Evolutionary conservation across 257 asterid genomes (phyloP), one percentile per base, ranked within the genome.

Genomic region (Fraxinus excelsior): DNA sequence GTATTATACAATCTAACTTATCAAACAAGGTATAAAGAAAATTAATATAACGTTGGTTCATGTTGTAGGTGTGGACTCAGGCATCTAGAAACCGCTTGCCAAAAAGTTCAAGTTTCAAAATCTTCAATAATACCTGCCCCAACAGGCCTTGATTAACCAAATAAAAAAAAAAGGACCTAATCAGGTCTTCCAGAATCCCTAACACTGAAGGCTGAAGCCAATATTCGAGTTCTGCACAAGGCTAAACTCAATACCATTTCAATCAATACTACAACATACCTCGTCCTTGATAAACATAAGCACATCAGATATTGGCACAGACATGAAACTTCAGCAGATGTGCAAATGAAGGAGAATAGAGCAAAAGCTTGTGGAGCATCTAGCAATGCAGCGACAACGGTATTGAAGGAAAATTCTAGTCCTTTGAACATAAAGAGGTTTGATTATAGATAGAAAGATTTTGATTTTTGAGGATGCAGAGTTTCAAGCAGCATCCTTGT

Each of bases 81-180:
- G 74, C 79, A 90, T 80, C 84, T 91, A 6, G 75, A 40, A 94
- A 93, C 34, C 85, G 85, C 11, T 80, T 93, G 23, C 96, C 96
- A 2, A 73, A 81, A 80, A 91, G 95, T 49, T 94, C 91, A 53
- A 86, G 87, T 9, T 91, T 94, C 89, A 90, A 94, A 23, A 87
- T 94, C 77, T 83, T 91, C 76, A 89, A 96, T 0, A 97, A 93
- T 76, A 91, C 97, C 51, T 91, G 97, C 82, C 97, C 90, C 78
- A 91, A 94, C 4, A 96, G 98, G 98, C 1, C 96, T 93, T 93
- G 4, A 93, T 91, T 10, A 96, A 93, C 92, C 34, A 31, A 31
- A n/a, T n/a, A 1, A 1, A 29, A 29, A 90, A 93, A 91, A 74
- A 90, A 88, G 4, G 94, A 90, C 82, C 98, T 90, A 76, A 89